Percentiles rank a stretch among this genome's conserved stretches.
Conservation (phyloP, 495 filamentous ascomycete genomes). For the Neurospora sp. region DNA sequence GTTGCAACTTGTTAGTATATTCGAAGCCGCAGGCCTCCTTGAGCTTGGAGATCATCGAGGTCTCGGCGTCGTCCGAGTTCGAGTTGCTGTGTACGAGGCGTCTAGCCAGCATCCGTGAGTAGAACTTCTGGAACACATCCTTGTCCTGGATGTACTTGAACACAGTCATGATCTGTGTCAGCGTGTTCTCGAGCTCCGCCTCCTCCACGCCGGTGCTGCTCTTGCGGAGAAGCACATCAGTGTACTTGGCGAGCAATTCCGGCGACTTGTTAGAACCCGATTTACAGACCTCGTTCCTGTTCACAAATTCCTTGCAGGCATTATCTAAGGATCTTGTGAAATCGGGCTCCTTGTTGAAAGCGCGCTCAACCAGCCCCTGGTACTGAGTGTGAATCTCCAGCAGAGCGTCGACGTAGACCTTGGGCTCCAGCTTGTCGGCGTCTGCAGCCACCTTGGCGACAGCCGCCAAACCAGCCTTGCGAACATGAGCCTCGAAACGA, state of each 20-base stretch:
- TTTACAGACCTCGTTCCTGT: slow-evolving; percentile 91
- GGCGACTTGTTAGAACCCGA: slow-evolving; percentile 85
- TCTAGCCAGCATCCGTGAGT: slow-evolving; percentile 92
- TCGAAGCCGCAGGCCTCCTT: slow-evolving; percentile 98
- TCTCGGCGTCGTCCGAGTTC: slow-evolving; percentile 93
- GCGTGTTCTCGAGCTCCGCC: slow-evolving; percentile 78
- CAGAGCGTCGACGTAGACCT: slow-evolving; percentile 90
- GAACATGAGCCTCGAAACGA: slow-evolving; percentile 87
- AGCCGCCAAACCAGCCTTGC: slow-evolving; percentile 75
- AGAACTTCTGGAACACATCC: slow-evolving; percentile 99
- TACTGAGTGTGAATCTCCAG: slow-evolving; percentile 92
- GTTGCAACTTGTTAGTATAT: slow-evolving; percentile 98
- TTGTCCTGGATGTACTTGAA: slow-evolving; percentile 99
- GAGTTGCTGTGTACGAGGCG: slow-evolving; percentile 89
- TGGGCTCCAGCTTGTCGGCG: slow-evolving; percentile 86
- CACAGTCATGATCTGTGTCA: slow-evolving; percentile 97
- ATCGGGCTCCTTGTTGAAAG: slow-evolving; percentile 91
- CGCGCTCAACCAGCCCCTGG: slow-evolving; percentile 78
- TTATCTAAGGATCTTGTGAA: slow-evolving; percentile 96
- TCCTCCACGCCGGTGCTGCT: slow-evolving; percentile 85
- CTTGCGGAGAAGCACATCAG: slow-evolving; percentile 90
- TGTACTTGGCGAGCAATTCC: slow-evolving; percentile 89
- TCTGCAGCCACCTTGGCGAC: slow-evolving; percentile 87
- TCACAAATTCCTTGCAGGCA: slow-evolving; percentile 95
- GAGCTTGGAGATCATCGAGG: slow-evolving; percentile 97